Evolutionary conservation across 352 stramenopile genomes (phyloP).

Genomic region (Pythium graminicola): DNA sequence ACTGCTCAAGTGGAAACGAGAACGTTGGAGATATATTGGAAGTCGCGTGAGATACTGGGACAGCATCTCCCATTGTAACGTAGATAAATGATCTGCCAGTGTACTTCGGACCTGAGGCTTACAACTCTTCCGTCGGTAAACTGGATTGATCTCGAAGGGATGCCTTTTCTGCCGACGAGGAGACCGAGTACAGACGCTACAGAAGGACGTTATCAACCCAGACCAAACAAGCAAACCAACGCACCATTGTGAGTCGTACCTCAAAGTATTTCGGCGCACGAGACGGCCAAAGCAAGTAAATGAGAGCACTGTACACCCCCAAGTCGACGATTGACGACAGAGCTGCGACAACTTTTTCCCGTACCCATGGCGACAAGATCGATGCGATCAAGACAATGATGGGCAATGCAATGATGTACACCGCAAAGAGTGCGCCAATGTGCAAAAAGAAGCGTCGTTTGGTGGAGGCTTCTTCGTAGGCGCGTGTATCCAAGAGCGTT

Average conservation of each 20-base stretch:
- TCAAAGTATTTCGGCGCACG: conserved; percentile 71
- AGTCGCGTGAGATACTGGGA: conserved; percentile 14
- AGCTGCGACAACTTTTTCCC: conserved; percentile 61
- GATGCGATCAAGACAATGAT: conserved; percentile 65
- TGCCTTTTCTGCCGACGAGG: conserved; percentile 59
- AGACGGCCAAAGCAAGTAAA: conserved; percentile 65
- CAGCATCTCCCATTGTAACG: conserved; percentile 27
- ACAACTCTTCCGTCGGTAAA: conserved; percentile 56
- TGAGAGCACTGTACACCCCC: conserved; percentile 49
- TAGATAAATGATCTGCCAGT: not conserved
- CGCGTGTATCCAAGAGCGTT: conserved; percentile 59
- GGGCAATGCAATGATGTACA: conserved; percentile 66
- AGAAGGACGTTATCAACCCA: conserved; percentile 1
- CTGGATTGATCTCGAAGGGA: conserved; percentile 46
- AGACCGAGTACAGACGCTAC: conserved; percentile 65
- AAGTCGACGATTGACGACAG: conserved; percentile 49
- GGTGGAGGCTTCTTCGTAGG: conserved; percentile 42
- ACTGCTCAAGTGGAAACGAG: conserved; percentile 12
- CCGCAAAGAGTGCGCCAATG: conserved; percentile 55
- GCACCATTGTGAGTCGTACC: conserved; percentile 25
- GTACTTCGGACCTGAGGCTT: not conserved
- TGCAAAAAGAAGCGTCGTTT: conserved; percentile 60
- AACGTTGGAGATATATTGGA: conserved; percentile 24
- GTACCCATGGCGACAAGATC: conserved; percentile 71
- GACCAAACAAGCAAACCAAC: not conserved